phyloP scores from a whole-genome alignment of 2,329 filamentous ascomycete species.

The Phaeosphaeriaceae sp. region DNA sequence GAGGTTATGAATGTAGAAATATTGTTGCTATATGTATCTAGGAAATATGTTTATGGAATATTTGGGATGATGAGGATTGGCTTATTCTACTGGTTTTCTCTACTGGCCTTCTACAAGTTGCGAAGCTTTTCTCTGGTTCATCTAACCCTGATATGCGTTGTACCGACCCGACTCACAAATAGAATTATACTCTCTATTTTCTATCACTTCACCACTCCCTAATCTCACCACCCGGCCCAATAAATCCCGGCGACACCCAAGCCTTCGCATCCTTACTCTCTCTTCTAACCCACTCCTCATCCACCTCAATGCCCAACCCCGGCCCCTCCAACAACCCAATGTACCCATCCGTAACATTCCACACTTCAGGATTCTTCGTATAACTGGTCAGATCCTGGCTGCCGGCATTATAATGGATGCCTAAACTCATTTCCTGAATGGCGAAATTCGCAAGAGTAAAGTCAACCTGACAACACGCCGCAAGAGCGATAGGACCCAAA shows the following conservation, averaged over 20 bases:
- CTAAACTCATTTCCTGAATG: constrained; percentile 79
- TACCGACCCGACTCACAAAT: too few relatives aligned
- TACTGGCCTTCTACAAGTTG: too few relatives aligned
- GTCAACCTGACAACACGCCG: constrained; percentile 73
- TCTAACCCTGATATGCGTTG: too few relatives aligned
- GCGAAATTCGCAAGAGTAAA: constrained; percentile 66
- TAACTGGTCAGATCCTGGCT: constrained; percentile 62
- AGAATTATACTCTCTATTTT: too few relatives aligned
- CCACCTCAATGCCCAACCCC: constrained; percentile 71
- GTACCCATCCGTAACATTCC: constrained; percentile 70
- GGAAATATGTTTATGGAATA: background rate
- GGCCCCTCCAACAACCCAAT: constrained; percentile 65
- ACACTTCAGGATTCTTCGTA: constrained; percentile 68
- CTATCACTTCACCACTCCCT: constrained; percentile 68
- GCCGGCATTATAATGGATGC: constrained; percentile 75
- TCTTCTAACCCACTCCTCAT: constrained; percentile 70
- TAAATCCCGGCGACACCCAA: constrained; percentile 72
- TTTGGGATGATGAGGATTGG: too few relatives aligned
- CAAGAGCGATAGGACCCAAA: constrained; percentile 73
- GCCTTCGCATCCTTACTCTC: constrained; percentile 65
- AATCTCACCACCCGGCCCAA: constrained; percentile 69
- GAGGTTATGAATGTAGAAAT: background rate
- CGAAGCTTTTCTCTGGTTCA: too few relatives aligned
- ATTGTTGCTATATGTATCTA: background rate
- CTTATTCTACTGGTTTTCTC: too few relatives aligned